Conservation (phyloP, 345 rosid species). For the Brassica rapa region DNA sequence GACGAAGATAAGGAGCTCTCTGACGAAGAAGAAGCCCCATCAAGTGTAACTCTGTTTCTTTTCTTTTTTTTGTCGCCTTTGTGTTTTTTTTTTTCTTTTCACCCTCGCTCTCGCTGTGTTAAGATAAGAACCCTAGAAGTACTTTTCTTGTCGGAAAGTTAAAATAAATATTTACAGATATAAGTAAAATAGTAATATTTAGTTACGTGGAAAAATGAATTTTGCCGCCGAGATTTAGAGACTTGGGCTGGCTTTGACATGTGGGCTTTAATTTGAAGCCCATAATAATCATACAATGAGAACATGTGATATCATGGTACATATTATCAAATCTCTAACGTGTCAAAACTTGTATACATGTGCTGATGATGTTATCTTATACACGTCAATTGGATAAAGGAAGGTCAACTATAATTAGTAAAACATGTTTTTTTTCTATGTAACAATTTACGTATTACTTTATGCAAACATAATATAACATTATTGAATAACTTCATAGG, state of each 20-base stretch:
- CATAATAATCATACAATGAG: neutral
- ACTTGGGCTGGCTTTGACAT: neutral
- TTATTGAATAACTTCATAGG: no score
- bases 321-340: no score
- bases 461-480: no score
- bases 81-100: neutral
- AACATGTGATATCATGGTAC: neutral
- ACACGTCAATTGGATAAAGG: no score
- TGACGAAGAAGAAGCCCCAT: slow-evolving; percentile 45
- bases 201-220: neutral
- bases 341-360: no score
- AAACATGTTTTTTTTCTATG: no score
- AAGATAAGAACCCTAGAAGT: slow-evolving; percentile 25
- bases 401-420: no score
- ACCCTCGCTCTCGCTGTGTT: neutral
- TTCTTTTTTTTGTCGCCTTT: neutral
- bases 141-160: neutral
- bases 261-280: slow-evolving; percentile 5
- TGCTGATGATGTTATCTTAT: no score
- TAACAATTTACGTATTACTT: no score
- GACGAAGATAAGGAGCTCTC: slow-evolving; percentile 34
- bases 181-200: neutral
- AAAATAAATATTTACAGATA: neutral
- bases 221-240: slow-evolving; percentile 9
- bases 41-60: neutral